phyloP scores from a whole-genome alignment of 331 rosid genomes.

The Dryas integrifolia region DNA sequence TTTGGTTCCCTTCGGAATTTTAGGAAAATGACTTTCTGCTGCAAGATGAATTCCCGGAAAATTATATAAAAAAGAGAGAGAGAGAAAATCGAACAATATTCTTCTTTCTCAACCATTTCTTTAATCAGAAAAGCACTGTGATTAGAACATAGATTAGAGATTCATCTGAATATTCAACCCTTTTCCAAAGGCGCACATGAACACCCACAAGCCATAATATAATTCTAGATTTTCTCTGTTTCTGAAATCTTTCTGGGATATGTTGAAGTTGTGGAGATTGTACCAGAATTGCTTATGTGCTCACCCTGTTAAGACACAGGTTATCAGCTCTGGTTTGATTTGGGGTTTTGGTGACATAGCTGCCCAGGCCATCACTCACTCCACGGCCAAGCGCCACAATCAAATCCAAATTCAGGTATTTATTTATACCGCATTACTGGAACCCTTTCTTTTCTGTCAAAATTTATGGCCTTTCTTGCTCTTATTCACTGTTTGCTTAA shows the following conservation, averaged over 20 bases:
- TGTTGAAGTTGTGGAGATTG: slow-evolving; percentile 51
- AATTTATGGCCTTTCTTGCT: background rate
- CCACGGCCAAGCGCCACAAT: slow-evolving; percentile 17
- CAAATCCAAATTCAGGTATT: slow-evolving; percentile 17
- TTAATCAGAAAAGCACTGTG: background rate
- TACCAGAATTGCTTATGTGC: slow-evolving; percentile 41
- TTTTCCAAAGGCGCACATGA: slow-evolving; percentile 8
- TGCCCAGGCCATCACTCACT: slow-evolving; percentile 45
- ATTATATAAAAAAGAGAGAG: background rate
- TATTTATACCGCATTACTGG: background rate
- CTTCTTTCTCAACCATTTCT: background rate
- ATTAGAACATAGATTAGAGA: slow-evolving; percentile 1
- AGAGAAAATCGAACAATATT: background rate
- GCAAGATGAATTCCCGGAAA: slow-evolving; percentile 18
- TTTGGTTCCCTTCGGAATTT: background rate
- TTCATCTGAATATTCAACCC: slow-evolving; percentile 2
- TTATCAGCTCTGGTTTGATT: slow-evolving; percentile 46
- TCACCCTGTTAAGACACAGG: slow-evolving; percentile 49
- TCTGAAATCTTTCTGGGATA: slow-evolving; percentile 9
- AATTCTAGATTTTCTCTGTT: background rate
- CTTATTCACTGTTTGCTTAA: background rate
- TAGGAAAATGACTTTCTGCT: slow-evolving; percentile 7
- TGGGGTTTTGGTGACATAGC: slow-evolving; percentile 55
- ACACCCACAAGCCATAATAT: background rate
- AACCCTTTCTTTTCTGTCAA: background rate